Conservation (phyloP, 345 rosid genomes). For the Turritis glabra region DNA sequence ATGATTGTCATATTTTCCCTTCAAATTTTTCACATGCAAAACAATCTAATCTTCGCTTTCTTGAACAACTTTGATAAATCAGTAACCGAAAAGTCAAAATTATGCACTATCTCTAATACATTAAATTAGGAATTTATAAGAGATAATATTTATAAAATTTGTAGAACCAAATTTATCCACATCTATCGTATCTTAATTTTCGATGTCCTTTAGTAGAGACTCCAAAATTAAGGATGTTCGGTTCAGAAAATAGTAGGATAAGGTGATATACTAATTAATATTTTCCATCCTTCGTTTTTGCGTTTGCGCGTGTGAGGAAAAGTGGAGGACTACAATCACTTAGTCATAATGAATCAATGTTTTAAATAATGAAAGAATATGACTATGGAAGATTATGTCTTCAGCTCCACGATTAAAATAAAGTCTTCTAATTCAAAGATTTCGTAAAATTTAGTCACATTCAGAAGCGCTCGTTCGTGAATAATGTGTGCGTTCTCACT, state of each 20-base stretch:
- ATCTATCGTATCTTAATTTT: too few relatives aligned
- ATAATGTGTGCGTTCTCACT: not conserved
- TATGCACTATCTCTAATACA: not conserved
- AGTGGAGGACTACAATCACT: not conserved
- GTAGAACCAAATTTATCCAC: too few relatives aligned
- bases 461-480: constrained; percentile 20
- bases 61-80: not conserved
- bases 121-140: not conserved
- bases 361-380: not conserved
- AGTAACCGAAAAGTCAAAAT: not conserved
- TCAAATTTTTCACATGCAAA: constrained; percentile 1
- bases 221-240: not conserved
- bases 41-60: not conserved
- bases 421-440: not conserved
- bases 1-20: constrained; percentile 2
- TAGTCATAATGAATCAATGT: not conserved
- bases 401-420: not conserved
- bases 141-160: too few relatives aligned
- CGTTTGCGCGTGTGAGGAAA: not conserved
- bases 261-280: not conserved
- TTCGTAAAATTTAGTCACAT: constrained; percentile 8
- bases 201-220: not conserved
- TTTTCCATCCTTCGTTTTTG: not conserved
- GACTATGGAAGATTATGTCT: constrained; percentile 8
- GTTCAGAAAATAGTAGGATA: not conserved